A percentile compares a stretch with the other conserved stretches of the same genome.
Evolutionary conservation across 2,329 filamentous ascomycete species (phyloP).

Genomic region (Pseudocercospora fijiensis): DNA sequence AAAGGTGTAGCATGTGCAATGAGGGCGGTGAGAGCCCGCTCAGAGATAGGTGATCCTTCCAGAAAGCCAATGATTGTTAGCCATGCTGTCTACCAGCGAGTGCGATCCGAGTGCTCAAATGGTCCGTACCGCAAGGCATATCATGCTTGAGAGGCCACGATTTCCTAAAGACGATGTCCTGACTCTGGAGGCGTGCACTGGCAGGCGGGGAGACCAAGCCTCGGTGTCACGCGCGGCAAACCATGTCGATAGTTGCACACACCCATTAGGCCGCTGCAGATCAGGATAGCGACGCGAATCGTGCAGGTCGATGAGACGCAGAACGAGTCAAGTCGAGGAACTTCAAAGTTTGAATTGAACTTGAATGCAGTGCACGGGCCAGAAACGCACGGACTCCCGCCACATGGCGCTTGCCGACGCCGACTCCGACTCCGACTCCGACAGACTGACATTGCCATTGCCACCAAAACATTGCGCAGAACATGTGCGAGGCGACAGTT

Average conservation of each 20-base stretch:
- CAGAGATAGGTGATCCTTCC: neutral
- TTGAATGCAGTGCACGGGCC: neutral
- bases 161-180: neutral
- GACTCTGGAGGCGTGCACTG: neutral
- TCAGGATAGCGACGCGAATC: neutral
- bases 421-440: too few species aligned
- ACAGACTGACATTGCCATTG: neutral
- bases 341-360: too few species aligned
- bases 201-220: neutral
- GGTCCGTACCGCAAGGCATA: neutral
- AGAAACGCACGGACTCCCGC: neutral
- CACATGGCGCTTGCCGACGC: neutral
- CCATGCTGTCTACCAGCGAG: neutral
- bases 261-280: neutral
- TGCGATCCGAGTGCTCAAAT: neutral
- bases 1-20: neutral
- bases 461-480: neutral
- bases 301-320: neutral
- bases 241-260: slow-evolving; percentile 1
- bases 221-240: neutral
- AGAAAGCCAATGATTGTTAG: neutral
- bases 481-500: neutral
- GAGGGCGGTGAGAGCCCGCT: neutral
- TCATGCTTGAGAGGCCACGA: too few species aligned
- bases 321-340: neutral